Base-by-base conservation (phyloP, 2,329 filamentous ascomycete species). In the Xylariomycetidae sp. region DNA sequence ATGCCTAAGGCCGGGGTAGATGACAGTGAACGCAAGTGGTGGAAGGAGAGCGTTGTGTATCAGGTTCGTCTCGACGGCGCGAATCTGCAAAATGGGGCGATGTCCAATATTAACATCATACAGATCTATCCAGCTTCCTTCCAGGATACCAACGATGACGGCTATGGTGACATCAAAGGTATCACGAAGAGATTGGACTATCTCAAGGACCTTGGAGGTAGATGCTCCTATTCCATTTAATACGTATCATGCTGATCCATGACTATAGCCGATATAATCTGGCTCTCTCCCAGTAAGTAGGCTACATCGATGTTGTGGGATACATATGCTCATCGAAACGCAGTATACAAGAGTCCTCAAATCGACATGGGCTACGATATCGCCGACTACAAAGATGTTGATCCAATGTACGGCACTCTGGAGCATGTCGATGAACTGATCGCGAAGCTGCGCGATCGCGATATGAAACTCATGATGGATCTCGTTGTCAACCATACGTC, bases 331-430 rank as follows among this genome's bases (percentile, higher is more conserved):
- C n/a, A n/a, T n/a, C n/a, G n/a, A n/a, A n/a, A n/a, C n/a, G n/a
- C n/a, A n/a, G n/a, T 70, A 35, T 71, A 65, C 36, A 64, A 70
- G n/a, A 67, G 63, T 27, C 81, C 81, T 0, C 76, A 80, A 41
- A 62, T 71, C 12, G 81, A 86, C 40, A 82, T 85, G 79, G 82
- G 81, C 17, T 85, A 85, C 49, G 82, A 85, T 45, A 74, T 85
- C n/a, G 72, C 72, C 0, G 73, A 87, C 51, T 87, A 87, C 43
- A 71, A 78, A 42, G 69, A 66, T 25, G 80, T 88, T 17, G 72
- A 85, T 40, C 66, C 72, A 0, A 70, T 73, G 2, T 88, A 85
- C 41, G 83, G 84, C 5, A 80, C 75, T 1, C 62, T 86, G 10
- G 63, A 69, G 27, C 81, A 88, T 51, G 74, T 86, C 16, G 80